Percentiles rank a stretch among this genome's conserved stretches.
Conservation (phyloP, 1,284 basidiomycete species). For the Volvariella surrecta region DNA sequence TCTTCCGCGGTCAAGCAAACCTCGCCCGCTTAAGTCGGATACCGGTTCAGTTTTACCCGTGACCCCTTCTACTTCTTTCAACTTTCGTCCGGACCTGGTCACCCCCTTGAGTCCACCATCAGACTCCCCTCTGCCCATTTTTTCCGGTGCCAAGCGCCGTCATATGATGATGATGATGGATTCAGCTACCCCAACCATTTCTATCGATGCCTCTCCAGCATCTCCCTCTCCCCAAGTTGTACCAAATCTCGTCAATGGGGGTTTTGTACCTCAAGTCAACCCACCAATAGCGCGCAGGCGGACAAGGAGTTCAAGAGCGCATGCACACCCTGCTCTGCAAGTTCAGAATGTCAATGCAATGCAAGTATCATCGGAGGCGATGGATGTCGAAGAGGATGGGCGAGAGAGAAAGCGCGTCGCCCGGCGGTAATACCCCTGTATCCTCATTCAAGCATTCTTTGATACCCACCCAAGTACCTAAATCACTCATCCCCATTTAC, state of each 20-base stretch:
- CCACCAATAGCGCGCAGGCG: slow-evolving; percentile 23
- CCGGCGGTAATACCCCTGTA: slow-evolving; percentile 25
- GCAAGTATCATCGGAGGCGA: slow-evolving; percentile 27
- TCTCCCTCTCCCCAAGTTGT: slow-evolving; percentile 12
- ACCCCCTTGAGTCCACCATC: slow-evolving; percentile 16
- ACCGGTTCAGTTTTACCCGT: slow-evolving; percentile 3
- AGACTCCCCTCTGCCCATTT: slow-evolving; percentile 26
- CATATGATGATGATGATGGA: slow-evolving; percentile 62
- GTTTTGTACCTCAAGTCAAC: slow-evolving; percentile 15
- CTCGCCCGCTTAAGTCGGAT: slow-evolving; percentile 7
- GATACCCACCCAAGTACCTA: too few species aligned
- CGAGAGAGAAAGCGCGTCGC: slow-evolving; percentile 50
- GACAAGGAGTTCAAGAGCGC: slow-evolving; percentile 33
- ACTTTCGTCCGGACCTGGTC: slow-evolving; percentile 12
- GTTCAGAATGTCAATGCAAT: slow-evolving; percentile 27
- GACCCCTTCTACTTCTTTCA: slow-evolving; percentile 10
- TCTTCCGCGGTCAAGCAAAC: slow-evolving; percentile 4
- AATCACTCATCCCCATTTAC: too few species aligned
- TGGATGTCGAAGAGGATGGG: slow-evolving; percentile 55
- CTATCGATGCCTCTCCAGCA: slow-evolving; percentile 18
- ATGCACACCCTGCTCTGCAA: slow-evolving; percentile 17
- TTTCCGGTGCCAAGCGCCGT: slow-evolving; percentile 37
- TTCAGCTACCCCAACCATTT: slow-evolving; percentile 24
- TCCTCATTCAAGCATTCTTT: too few species aligned
- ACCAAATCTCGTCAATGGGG: slow-evolving; percentile 9